These are phyloP conservation scores for Stephanodiscus triporus DNA, from an alignment of 108 stramenopile species.

Conservation along the genomic window DNA sequence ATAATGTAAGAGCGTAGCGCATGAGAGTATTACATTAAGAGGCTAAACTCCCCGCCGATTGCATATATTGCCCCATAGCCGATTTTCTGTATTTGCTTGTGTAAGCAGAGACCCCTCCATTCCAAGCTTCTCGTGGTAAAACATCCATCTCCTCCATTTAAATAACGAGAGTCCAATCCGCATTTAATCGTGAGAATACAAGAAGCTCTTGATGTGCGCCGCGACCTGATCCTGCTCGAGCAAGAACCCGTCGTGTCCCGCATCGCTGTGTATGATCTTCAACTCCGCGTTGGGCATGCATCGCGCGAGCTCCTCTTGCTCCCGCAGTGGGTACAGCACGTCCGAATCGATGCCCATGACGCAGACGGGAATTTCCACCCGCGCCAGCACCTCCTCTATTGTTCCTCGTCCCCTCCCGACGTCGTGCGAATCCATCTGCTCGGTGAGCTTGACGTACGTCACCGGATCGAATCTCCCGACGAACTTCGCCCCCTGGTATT, in stretches of 20 bases:
- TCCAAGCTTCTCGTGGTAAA: not conserved
- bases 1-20: slow-evolving; percentile 66
- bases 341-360: slow-evolving; percentile 92
- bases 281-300: slow-evolving; percentile 71
- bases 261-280: slow-evolving; percentile 79
- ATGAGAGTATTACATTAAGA: slow-evolving; percentile 84
- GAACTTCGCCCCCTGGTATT: slow-evolving; percentile 93
- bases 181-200: slow-evolving; percentile 54
- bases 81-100: not conserved
- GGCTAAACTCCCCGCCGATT: slow-evolving; percentile 87
- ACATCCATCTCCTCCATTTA: not conserved
- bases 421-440: slow-evolving; percentile 94
- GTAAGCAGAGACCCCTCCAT: not conserved
- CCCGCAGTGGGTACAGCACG: slow-evolving; percentile 84
- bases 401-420: slow-evolving; percentile 65
- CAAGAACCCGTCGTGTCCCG: slow-evolving; percentile 94
- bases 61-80: not conserved
- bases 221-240: slow-evolving; percentile 94
- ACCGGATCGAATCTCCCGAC: slow-evolving; percentile 89
- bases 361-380: slow-evolving; percentile 76
- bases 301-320: slow-evolving; percentile 84
- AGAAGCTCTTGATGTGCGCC: slow-evolving; percentile 73
- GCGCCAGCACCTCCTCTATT: slow-evolving; percentile 61
- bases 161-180: not conserved
- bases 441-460: slow-evolving; percentile 92